Conservation (phyloP, 306 rosid genomes). For the Leucaena leucocephala region DNA sequence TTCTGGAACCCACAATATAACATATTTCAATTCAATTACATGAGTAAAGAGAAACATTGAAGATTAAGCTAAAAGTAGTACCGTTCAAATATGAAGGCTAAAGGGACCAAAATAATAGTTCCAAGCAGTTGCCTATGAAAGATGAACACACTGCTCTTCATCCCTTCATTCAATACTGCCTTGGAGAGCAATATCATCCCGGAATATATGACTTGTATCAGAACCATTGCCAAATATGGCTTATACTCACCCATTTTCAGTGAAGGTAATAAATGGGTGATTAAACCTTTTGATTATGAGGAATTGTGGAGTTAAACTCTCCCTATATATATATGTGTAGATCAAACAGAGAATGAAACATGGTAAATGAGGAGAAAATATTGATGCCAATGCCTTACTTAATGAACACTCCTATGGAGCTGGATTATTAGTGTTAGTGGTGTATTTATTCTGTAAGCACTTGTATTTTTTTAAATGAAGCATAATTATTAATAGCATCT, state of each 20-base stretch:
- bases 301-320: slow-evolving; percentile 10
- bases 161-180: slow-evolving; percentile 57
- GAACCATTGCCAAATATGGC: slow-evolving; percentile 55
- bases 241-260: slow-evolving; percentile 46
- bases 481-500: slow-evolving; percentile 35
- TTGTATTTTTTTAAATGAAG: slow-evolving; percentile 23
- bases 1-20: slow-evolving; percentile 33
- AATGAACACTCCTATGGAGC: not conserved
- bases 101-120: slow-evolving; percentile 49
- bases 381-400: slow-evolving; percentile 24
- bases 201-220: slow-evolving; percentile 51
- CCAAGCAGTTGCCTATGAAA: slow-evolving; percentile 57
- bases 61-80: slow-evolving; percentile 21
- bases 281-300: slow-evolving; percentile 18
- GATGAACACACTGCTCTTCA: slow-evolving; percentile 49
- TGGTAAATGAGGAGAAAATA: not conserved
- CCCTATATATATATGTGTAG: not conserved
- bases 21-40: slow-evolving; percentile 6
- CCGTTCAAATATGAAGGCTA: slow-evolving; percentile 52
- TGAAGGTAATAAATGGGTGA: not conserved
- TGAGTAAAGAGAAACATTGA: not conserved
- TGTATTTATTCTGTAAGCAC: slow-evolving; percentile 53
- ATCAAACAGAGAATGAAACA: slow-evolving; percentile 16
- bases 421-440: not conserved
- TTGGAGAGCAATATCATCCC: slow-evolving; percentile 59